Evolutionary conservation across 164 flowering plant genomes (phyloP), one percentile per base, ranked within the genome.

Genomic region (Vitis riparia): DNA sequence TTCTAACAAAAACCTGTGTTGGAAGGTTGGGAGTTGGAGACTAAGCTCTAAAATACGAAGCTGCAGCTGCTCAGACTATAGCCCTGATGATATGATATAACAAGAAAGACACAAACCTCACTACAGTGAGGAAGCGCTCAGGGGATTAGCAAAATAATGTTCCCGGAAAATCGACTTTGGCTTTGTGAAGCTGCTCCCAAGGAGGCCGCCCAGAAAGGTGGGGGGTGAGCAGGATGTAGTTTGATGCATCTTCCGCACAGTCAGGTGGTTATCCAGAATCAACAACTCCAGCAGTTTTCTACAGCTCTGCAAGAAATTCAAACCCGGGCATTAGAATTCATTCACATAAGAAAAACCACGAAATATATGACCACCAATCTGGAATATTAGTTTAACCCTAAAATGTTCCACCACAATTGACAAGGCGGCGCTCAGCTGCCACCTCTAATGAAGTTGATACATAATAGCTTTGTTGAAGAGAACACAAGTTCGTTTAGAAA

Each of bases 71-170:
- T 3, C 7, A 37, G 44, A 37, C 44, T 37, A 37, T 37, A 1
- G 44, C 44, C 44, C 44, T 3, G 44, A 37, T 37, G 44, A 37
- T 37, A 37, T 37, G 44, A 37, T 37, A 37, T 6, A 37, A 3
- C 44, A 6, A 6, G 7, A 37, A 37, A 37, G 7, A 37, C 44
- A 37, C 7, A 37, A 37, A 37, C 63, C 17, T 23, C 3, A 8
- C 58, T 84, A 91, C 49, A 91, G 75, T 48, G 81, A 56, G 17
- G 73, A 78, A 27, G 89, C 74, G 68, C 93, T 88, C 80, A 64
- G 75, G n/a, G 94, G 94, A 80, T 91, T 91, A 23, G 95, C 97
- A 65, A 90, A 96, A 77, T 65, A 87, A 81, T 96, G 99, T 58
- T 83, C 83, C 12, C 87, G 82, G 57, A 14, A 83, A 63, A 78